phyloP scores from a whole-genome alignment of 495 filamentous ascomycete genomes.

The Hypomontagnella monticulosa region DNA sequence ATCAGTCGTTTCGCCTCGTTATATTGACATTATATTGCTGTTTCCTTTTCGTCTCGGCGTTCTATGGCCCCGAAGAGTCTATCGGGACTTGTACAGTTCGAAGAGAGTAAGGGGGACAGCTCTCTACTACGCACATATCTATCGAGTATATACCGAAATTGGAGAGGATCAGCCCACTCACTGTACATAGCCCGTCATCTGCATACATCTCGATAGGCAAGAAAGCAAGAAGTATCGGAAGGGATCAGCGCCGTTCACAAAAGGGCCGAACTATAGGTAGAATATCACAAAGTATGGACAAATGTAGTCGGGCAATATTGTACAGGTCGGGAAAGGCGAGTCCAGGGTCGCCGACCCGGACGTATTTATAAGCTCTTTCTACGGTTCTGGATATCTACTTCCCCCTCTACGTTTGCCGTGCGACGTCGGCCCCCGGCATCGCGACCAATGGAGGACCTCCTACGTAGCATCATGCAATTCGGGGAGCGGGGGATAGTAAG shows the following conservation, averaged over 20 bases:
- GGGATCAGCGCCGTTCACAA: conserved; percentile 20
- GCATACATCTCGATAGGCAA: not conserved
- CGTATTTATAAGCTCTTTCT: conserved; percentile 26
- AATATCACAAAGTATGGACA: conserved; percentile 9
- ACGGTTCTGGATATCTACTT: conserved; percentile 9
- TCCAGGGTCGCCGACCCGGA: conserved; percentile 33
- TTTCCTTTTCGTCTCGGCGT: not conserved
- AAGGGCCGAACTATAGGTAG: not conserved
- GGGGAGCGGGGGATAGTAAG: conserved; percentile 28
- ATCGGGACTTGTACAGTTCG: conserved; percentile 2
- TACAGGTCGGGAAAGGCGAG: conserved; percentile 14
- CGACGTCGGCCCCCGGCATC: conserved; percentile 35
- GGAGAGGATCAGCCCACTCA: conserved; percentile 2
- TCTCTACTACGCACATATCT: not conserved
- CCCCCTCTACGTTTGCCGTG: conserved; percentile 27
- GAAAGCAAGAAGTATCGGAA: conserved; percentile 9
- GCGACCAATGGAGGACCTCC: conserved; percentile 25
- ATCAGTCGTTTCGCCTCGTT: not conserved
- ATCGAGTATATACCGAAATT: conserved; percentile 10
- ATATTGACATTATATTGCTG: not conserved
- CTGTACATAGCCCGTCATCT: conserved; percentile 2
- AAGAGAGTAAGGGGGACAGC: not conserved
- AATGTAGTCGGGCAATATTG: conserved; percentile 23
- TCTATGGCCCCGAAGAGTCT: not conserved
- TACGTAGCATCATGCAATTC: conserved; percentile 20